Base-by-base conservation (phyloP, 2,329 filamentous ascomycete genomes). In the Phyllosticta ampelicida region DNA sequence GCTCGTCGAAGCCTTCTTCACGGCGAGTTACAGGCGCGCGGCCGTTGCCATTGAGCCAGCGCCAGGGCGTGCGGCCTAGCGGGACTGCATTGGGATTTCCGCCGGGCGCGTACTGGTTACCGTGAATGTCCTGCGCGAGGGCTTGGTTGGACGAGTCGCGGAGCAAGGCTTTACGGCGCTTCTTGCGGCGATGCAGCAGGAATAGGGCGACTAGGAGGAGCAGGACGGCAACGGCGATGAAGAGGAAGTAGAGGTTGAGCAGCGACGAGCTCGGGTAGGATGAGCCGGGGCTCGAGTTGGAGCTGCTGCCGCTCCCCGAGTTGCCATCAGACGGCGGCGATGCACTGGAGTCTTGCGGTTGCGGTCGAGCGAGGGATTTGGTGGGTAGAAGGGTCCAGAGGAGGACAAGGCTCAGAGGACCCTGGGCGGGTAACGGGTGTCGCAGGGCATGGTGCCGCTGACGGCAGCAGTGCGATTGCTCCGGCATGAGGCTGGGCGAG, bases 1-100 rank as follows among this genome's bases (percentile, higher is more conserved):
- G 69, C 71, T 86, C 83, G 65, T 86, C 78, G 58, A 86, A 68
- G 0, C 84, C 84, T 62, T 86, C 84, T 51, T 78, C 74, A 11
- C 64, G 64, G 28, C 66, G 64, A 9, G 64, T 28, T 19, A 65
- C 54, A 3, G 51, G 51, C 29, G 50, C 1, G 18, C 66, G 63
- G 54, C 65, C 64, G 54, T 51, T 59, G 29, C 62, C 51, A 56
- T 69, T 63, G 54, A 70, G 59, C 62, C 67, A 65, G n/a, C 70
- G 65, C 10, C 26, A 10, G 48, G 63, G 58, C 1, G 16, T 44
- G 5, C 36, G 16, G 6, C 6, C 13, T n/a, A 51, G 19, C 49
- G 36, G 36, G 13, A 44, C 36, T 6, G 11, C 19, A 50, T 68
- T 62, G 13, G 66, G 65, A 23, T 64, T 65, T 5, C 63, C 61